Base-by-base conservation (phyloP, 768 basidiomycete species). In the Lepiota subincarnata region DNA sequence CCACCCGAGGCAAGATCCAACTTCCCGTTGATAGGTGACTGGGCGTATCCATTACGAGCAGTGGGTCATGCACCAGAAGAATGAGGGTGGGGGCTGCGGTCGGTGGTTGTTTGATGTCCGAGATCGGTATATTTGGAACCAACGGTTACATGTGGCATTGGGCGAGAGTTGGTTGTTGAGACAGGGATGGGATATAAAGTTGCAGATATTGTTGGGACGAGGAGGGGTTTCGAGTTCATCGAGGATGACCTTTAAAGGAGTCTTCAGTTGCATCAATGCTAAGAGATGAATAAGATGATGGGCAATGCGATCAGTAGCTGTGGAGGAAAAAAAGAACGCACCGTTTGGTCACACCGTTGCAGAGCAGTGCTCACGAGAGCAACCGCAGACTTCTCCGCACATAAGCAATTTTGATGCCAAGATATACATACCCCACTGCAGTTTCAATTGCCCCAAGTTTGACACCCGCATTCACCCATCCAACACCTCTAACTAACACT, bases 271-370 rank as follows among this genome's bases (percentile, higher is more conserved):
- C 62, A 57, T 86, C 84, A 19, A 83, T 61, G 6, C 85, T 85
- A 20, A 1, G 11, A 31, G 10, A 26, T 16, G 16, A n/a, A 19
- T n/a, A 28, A 3, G 20, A 12, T 28, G 1, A n/a, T 38, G 10
- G 38, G 13, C 6, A 18, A 2, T 16, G 44, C 12, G 2, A 10
- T 31, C 31, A 11, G 2, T 12, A n/a, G 14, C 18, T 22, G 13
- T 22, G 26, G 31, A 20, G 53, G 20, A 28, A 6, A 24, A 22
- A 7, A 19, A 28, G 31, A 1, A 67, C 82, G 53, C 56, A 89
- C 89, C 89, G 87, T 70, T 84, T 84, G 24, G 82, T 67, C 18
- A 84, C 57, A 14, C 89, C 89, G 50, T 84, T 75, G 54, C 80
- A 76, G 16, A 91, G 62, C 58, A 69, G 75, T 0, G 73, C 76